Evolutionary conservation across 305 asterid species (phyloP), one percentile per base, ranked within the genome.

Genomic region (Solanum aculeatissimum): DNA sequence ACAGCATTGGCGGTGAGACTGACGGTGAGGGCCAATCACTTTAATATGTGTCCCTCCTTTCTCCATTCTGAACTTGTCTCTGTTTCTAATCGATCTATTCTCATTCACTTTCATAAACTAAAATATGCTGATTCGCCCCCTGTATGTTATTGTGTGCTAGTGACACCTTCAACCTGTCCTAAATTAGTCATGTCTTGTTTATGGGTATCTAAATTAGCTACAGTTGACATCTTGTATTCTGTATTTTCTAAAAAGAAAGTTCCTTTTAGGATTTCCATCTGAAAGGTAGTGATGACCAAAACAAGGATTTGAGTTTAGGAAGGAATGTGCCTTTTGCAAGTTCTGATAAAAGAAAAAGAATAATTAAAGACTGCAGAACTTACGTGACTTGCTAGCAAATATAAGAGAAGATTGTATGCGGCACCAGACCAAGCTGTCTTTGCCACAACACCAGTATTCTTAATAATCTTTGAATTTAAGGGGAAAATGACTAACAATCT

Each of bases 381-480:
- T 89, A 95, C 99, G 90, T 95, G 99, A 85, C 98, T 92, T 80
- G 97, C 96, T 84, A 96, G 87, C 90, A 95, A 82, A 89, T 91
- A 96, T 49, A 95, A 92, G 77, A 92, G 84, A 83, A 96, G 97
- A 88, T 96, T 96, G 87, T 91, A 96, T 6, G 95, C 97, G 11
- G 99, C 98, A 45, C 99, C 99, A 12, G 97, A 90, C 98, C 98
- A 93, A 57, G 98, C 97, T 15, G 97, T 93, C 88, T 89, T 92
- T 3, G 98, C 97, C 6, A 95, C 95, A 19, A 90, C 96, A 13
- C 99, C 99, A 0, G 98, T 93, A 88, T 94, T 92, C 77, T 93
- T 93, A 19, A 92, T 88, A 62, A 96, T 95, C 25, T 93, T 87
- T 65, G 87, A 81, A 75, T 93, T 93, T 77, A 96, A 85, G 35